Evolutionary conservation across 2,329 filamentous ascomycete species (phyloP).

Genomic region (Podosphaera xanthii): DNA sequence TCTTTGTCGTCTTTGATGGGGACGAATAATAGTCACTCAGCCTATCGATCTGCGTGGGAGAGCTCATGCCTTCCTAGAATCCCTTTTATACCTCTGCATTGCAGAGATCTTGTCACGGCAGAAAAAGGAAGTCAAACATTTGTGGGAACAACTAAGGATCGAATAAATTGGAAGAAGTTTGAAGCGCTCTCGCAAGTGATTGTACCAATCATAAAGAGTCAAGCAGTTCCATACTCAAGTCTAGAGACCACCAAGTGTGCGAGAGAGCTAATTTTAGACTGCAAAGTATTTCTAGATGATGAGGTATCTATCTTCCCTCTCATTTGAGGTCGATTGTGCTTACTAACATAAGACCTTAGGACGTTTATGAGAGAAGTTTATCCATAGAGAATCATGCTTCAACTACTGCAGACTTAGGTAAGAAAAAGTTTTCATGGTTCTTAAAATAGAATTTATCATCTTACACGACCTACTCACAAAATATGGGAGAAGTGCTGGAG

Average conservation of each 20-base stretch:
- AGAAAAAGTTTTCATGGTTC: conserved; percentile 47
- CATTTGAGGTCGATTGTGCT: not conserved
- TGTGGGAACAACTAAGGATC: conserved; percentile 44
- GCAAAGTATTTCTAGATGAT: conserved; percentile 61
- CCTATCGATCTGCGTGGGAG: conserved; percentile 93
- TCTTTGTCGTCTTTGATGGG: conserved; percentile 81
- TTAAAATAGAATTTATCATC: conserved; percentile 11
- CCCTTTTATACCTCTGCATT: conserved; percentile 76
- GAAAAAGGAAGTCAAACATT: conserved; percentile 86
- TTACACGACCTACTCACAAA: not conserved
- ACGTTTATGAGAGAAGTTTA: conserved; percentile 39
- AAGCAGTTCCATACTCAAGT: conserved; percentile 60
- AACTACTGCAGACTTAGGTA: conserved; percentile 25
- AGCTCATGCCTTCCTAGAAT: conserved; percentile 80
- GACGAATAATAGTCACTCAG: conserved; percentile 75
- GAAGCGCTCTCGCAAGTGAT: conserved; percentile 87
- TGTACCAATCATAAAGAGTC: conserved; percentile 74
- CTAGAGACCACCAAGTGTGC: conserved; percentile 46
- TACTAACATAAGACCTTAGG: conserved; percentile 19
- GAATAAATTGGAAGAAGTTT: conserved; percentile 97
- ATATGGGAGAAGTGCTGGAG: not conserved
- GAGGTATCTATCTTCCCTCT: conserved; percentile 37
- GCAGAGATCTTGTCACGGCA: conserved; percentile 72
- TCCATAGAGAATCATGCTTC: conserved; percentile 31
- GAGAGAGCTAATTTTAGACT: conserved; percentile 56